Evolutionary conservation across 495 filamentous ascomycete species (phyloP).

Genomic region (Letharia lupina): DNA sequence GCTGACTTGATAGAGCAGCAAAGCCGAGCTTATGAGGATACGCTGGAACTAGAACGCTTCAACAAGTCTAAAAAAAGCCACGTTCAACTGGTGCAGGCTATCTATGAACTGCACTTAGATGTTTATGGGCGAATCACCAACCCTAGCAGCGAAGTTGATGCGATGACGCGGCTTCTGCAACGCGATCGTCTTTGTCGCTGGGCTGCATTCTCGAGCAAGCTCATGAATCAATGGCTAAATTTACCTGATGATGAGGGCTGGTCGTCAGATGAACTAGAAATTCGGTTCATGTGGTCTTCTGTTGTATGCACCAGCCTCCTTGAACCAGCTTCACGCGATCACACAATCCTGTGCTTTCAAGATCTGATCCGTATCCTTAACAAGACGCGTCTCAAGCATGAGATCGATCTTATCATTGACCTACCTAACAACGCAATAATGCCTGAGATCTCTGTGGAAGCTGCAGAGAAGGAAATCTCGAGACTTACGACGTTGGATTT

Average conservation of each 20-base stretch:
- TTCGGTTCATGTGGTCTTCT: slow-evolving; percentile 78
- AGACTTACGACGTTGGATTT: slow-evolving; percentile 93
- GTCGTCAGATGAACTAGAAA: slow-evolving; percentile 31
- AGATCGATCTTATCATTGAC: slow-evolving; percentile 38
- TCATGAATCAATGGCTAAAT: slow-evolving; percentile 39
- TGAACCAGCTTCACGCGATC: slow-evolving; percentile 61
- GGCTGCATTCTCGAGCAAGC: slow-evolving; percentile 59
- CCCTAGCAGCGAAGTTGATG: slow-evolving; percentile 60
- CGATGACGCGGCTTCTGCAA: slow-evolving; percentile 48
- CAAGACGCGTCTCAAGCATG: slow-evolving; percentile 26
- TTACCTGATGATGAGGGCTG: slow-evolving; percentile 32
- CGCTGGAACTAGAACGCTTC: slow-evolving; percentile 19
- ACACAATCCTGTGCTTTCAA: slow-evolving; percentile 71
- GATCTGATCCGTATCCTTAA: slow-evolving; percentile 50
- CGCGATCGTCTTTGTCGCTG: slow-evolving; percentile 66
- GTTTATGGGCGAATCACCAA: slow-evolving; percentile 69
- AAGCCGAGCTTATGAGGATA: background rate
- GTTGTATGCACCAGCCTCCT: slow-evolving; percentile 64
- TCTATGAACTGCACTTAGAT: slow-evolving; percentile 87
- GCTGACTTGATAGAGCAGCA: slow-evolving; percentile 33
- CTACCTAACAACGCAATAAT: slow-evolving; percentile 83
- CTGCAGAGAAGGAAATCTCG: slow-evolving; percentile 81
- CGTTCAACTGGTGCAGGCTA: slow-evolving; percentile 58
- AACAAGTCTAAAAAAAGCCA: slow-evolving; percentile 15
- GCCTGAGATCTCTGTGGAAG: slow-evolving; percentile 73